Percentiles rank a stretch among this genome's conserved stretches.
These are phyloP conservation scores for Mycena polygramma DNA, from an alignment of 768 basidiomycete species.

Conservation along the genomic window DNA sequence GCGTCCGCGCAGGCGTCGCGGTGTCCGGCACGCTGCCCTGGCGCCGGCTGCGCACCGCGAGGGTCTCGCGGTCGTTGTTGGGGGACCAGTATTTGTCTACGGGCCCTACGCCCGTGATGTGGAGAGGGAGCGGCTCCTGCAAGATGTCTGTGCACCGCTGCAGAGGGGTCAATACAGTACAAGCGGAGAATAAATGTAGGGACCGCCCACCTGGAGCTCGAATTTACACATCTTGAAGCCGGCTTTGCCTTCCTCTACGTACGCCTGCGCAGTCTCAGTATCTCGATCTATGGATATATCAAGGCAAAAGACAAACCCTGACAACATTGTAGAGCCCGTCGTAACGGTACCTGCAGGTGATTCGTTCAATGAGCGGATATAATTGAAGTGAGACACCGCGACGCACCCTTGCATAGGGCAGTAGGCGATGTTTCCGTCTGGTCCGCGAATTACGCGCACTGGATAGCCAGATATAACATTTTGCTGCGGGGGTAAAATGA, in stretches of 20 bases:
- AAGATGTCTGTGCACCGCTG: constrained; percentile 7
- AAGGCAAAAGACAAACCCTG: background rate
- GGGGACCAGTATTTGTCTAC: constrained; percentile 28
- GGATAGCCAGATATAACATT: background rate
- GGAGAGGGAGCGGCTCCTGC: constrained; percentile 23
- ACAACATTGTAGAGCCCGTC: constrained; percentile 35
- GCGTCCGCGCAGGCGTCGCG: background rate
- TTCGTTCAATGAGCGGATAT: background rate
- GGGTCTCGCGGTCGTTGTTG: constrained; percentile 25
- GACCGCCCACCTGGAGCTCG: constrained; percentile 17
- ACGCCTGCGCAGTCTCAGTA: constrained; percentile 16
- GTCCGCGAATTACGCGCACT: constrained; percentile 36
- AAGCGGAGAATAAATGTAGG: too few species aligned
- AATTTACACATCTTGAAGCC: constrained; percentile 40
- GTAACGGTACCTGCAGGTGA: constrained; percentile 31
- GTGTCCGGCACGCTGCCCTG: background rate
- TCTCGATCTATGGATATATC: too few species aligned
- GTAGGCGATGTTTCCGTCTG: constrained; percentile 27
- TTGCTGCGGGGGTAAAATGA: background rate
- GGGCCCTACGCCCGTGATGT: constrained; percentile 17
- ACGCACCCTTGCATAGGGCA: constrained; percentile 28
- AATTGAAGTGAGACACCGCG: too few species aligned
- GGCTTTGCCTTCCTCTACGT: constrained; percentile 29
- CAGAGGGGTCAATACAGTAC: background rate
- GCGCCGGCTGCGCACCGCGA: constrained; percentile 1